Evolutionary conservation across 306 rosid genomes (phyloP).

Genomic region (Prunus mongolica): DNA sequence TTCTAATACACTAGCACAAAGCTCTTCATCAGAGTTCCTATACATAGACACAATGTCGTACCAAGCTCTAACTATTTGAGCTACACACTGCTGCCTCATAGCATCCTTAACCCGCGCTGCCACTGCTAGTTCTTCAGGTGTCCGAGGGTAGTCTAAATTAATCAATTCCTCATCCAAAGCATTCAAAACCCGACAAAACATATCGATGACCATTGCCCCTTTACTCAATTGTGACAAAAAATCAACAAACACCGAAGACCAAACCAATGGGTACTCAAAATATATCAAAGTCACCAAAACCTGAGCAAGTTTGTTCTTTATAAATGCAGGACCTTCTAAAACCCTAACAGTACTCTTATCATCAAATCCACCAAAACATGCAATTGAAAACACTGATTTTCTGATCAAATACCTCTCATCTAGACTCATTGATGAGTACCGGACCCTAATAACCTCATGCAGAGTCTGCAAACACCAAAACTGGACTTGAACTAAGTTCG

Average conservation of each 20-base stretch:
- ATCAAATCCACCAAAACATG: constrained; percentile 54
- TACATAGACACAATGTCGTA: constrained; percentile 66
- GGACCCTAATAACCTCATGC: constrained; percentile 59
- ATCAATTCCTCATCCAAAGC: constrained; percentile 82
- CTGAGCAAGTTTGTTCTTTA: constrained; percentile 78
- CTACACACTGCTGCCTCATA: constrained; percentile 79
- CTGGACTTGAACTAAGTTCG: constrained; percentile 74
- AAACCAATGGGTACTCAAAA: constrained; percentile 73
- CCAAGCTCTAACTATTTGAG: constrained; percentile 72
- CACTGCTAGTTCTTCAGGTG: constrained; percentile 57
- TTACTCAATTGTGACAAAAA: constrained; percentile 67
- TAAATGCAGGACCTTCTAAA: constrained; percentile 73
- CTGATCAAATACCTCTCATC: constrained; percentile 76
- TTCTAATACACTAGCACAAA: constrained; percentile 67
- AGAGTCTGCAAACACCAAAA: constrained; percentile 94
- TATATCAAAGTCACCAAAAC: constrained; percentile 79
- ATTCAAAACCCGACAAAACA: constrained; percentile 92
- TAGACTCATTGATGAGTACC: constrained; percentile 62
- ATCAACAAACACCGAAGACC: constrained; percentile 84
- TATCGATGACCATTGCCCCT: constrained; percentile 74
- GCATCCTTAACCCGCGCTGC: constrained; percentile 76
- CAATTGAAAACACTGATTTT: constrained; percentile 68
- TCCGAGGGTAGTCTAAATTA: constrained; percentile 77
- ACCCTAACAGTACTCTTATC: constrained; percentile 57
- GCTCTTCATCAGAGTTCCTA: constrained; percentile 57